Evolutionary conservation across 768 basidiomycete species (phyloP), one percentile per base, ranked within the genome.

Genomic region (Epithele typhae): DNA sequence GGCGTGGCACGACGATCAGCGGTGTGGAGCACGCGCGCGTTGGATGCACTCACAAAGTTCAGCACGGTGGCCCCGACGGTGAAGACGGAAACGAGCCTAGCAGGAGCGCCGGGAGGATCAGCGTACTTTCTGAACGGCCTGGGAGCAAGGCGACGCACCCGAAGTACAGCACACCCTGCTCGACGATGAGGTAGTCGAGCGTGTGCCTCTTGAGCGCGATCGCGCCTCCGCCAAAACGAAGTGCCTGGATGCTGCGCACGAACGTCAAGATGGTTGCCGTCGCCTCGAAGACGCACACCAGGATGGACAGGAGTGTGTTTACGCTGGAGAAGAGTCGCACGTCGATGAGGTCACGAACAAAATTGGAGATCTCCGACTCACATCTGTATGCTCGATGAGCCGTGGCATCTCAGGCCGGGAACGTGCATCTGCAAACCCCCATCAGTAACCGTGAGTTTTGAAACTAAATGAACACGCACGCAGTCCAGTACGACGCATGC

Each of bases 401-500:
- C 46, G n/a, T 25, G 22, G 32, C 57, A 60, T 18, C 40, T 23
- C 21, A 59, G 37, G 12, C 52, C 51, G 3, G 58, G 55, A 22
- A 62, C 53, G 35, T 60, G 57, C 34, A 54, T 53, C 58, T 58
- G 43, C 12, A 40, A 15, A 14, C 8, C 27, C 7, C 27, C 14
- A 30, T n/a, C n/a, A n/a, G n/a, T n/a, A 19, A 42, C 25, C 7
- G 17, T 4, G 23, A 23, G 19, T 24, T 25, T n/a, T 9, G 22
- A 22, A 23, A 23, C 37, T 37, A 33, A 27, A 8, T 3, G 19
- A 30, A 7, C 8, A 30, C 27, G 21, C 30, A 65, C 64, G 27
- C 57, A 52, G 40, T 59, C 59, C 22, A 62, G 44, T 17, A 58
- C 43, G 35, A 63, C 46, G 39, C 54, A 59, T 14, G 52, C 45